Evolutionary conservation across 2,329 filamentous ascomycete species (phyloP).

Genomic region (Acephala macrosclerotiorum): DNA sequence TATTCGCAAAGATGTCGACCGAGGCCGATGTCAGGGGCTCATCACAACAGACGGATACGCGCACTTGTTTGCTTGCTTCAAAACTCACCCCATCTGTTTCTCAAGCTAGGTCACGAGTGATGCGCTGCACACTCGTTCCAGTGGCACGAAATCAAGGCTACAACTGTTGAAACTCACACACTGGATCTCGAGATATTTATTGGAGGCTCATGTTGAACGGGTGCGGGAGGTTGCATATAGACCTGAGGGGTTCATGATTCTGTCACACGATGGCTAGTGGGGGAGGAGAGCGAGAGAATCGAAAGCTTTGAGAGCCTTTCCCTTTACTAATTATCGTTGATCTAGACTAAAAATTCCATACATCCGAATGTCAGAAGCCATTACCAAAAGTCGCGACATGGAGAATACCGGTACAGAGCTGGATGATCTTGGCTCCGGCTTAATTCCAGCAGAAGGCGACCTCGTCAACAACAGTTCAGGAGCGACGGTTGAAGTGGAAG

Average conservation of each 20-base stretch:
- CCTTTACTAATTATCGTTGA: too few species aligned
- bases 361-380: too few species aligned
- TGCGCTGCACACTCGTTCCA: not conserved
- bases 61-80: too few species aligned
- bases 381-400: too few species aligned
- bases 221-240: not conserved
- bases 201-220: conserved; percentile 2
- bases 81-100: too few species aligned
- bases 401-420: not conserved
- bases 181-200: not conserved
- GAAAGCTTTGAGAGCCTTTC: too few species aligned
- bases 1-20: too few species aligned
- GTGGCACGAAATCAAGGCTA: not conserved
- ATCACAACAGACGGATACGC: too few species aligned
- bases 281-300: not conserved
- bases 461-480: not conserved
- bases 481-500: not conserved
- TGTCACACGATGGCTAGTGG: not conserved
- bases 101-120: too few species aligned
- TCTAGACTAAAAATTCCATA: too few species aligned
- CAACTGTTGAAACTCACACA: not conserved
- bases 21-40: too few species aligned
- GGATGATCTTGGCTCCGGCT: not conserved
- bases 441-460: not conserved
- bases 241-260: not conserved